Evolutionary conservation across 1,284 basidiomycete genomes (phyloP), one percentile per base, ranked within the genome.

Genomic region (Ganoderma leucocontextum): DNA sequence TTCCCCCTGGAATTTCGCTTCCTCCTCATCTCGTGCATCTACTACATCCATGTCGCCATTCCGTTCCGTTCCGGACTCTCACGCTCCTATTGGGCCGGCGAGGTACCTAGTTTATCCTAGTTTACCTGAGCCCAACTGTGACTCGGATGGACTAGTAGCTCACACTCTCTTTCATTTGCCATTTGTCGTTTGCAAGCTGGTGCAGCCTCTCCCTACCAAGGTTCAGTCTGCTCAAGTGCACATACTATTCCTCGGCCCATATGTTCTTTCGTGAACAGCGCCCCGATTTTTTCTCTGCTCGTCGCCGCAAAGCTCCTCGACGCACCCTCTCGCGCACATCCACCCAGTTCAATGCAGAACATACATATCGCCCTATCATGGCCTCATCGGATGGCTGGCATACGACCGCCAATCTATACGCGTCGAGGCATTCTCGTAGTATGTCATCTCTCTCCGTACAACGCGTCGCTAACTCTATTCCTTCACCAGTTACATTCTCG

Each of bases 401-500:
- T 52, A 22, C 38, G 36, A 41, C 70, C 13, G 61, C 70, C 73
- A 42, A 71, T 74, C 44, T 76, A 63, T 78, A 39, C 76, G 75
- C 36, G 66, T 78, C 65, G 67, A 73, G 22, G 74, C 78, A 12
- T 60, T 79, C 36, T 73, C 77, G 39, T 77, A 79, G 78, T 78
- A 36, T 15, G 76, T 74, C 61, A 59, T 60, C 39, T n/a, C 42
- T 35, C 15, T 29, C 19, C 47, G 4, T 13, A 6, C 22, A n/a
- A 44, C 60, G 47, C 53, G 35, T 41, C n/a, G 52, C 59, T 60
- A 7, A 44, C 17, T 47, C n/a, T 22, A 8, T 10, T 10, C 12
- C 33, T 9, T 25, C 19, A n/a, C 33, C 69, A 83, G 82, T 68
- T 83, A 82, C 70, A 9, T 84, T 59, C 70, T 82, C 70, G 84